Base-by-base conservation (phyloP, 768 basidiomycete genomes). In the Daedaleopsis nitida region DNA sequence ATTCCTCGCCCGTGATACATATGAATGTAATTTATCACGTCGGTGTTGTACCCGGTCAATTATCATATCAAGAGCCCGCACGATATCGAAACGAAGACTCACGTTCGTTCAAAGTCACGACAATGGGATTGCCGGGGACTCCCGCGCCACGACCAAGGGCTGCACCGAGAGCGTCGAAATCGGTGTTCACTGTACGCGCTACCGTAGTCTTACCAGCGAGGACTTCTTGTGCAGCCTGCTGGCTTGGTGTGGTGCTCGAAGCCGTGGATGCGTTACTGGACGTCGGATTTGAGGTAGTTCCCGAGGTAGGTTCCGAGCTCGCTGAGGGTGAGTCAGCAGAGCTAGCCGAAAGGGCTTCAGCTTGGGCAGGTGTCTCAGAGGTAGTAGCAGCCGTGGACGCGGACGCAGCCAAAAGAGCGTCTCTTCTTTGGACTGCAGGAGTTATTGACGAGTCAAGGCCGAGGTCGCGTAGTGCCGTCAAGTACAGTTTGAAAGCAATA, bases 101-200 rank as follows among this genome's bases (percentile, higher is more conserved):
- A 90, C 93, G 85, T 81, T 94, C 92, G 62, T 86, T 86, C 65
- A 95, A 83, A 24, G 91, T 83, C 42, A 95, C 94, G 50, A 90
- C 83, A 35, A 96, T 86, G 6, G 94, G 94, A 60, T 83, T 83
- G 0, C 73, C 73, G 35, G 71, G 77, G 19, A 78, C 76, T 24
- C 81, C 82, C 12, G 76, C 77, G 17, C 77, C 79, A 52, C 76
- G 70, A 60, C 77, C 72, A 51, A 81, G 69, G 23, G 77, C 78
- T 13, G 81, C 75, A 13, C 78, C 70, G 35, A 82, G 75, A 59
- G 77, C 84, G 47, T 75, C 74, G 55, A 82, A 69, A 24, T 81
- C 78, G 13, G 69, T 63, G 34, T 65, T 55, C 10, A 54, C 55
- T 2, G 55, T 66, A 39, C 23, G 49, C 38, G 63, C 47, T 38